Evolutionary conservation across 2,329 filamentous ascomycete genomes (phyloP).

Genomic region (Scopulariopsis brevicaulis): DNA sequence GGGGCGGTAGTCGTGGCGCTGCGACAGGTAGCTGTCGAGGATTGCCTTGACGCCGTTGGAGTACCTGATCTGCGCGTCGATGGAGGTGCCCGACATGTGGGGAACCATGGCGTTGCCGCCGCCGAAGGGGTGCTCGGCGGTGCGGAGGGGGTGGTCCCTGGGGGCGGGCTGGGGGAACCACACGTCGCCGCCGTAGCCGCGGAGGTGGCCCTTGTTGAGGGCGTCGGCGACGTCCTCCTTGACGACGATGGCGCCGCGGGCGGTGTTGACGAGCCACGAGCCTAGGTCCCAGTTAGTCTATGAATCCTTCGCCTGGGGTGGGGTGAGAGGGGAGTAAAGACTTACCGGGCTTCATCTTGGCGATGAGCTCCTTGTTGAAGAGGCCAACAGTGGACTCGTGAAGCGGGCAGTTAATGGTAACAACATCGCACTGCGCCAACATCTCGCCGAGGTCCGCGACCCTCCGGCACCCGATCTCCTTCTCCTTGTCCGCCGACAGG

Average conservation of each 20-base stretch:
- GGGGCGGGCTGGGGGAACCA: conserved; percentile 98
- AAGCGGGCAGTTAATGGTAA: conserved; percentile 98
- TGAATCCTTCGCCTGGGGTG: background rate
- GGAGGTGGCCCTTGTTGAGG: conserved; percentile 81
- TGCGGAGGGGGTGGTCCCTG: conserved; percentile 83
- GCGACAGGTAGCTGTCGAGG: conserved; percentile 80
- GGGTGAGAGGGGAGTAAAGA: background rate
- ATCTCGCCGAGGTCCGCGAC: conserved; percentile 88
- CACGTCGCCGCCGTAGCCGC: conserved; percentile 79
- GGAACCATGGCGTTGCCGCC: conserved; percentile 98
- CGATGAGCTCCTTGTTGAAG: conserved; percentile 97
- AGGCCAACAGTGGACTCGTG: conserved; percentile 95
- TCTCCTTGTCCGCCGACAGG: conserved; percentile 71
- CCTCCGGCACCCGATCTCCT: conserved; percentile 89
- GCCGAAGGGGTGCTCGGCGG: conserved; percentile 87
- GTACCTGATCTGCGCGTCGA: conserved; percentile 92
- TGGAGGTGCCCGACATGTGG: conserved; percentile 98
- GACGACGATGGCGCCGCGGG: conserved; percentile 96
- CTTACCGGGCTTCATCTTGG: conserved; percentile 96
- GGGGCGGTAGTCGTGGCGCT: conserved; percentile 75
- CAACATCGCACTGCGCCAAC: conserved; percentile 85
- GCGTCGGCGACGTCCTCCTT: conserved; percentile 97
- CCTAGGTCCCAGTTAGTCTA: conserved; percentile 32
- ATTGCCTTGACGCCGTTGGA: conserved; percentile 82
- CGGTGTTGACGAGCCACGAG: conserved; percentile 96